phyloP scores from a whole-genome alignment of 192 early-diverging fungal genomes.

The Backusella tuberculispora region DNA sequence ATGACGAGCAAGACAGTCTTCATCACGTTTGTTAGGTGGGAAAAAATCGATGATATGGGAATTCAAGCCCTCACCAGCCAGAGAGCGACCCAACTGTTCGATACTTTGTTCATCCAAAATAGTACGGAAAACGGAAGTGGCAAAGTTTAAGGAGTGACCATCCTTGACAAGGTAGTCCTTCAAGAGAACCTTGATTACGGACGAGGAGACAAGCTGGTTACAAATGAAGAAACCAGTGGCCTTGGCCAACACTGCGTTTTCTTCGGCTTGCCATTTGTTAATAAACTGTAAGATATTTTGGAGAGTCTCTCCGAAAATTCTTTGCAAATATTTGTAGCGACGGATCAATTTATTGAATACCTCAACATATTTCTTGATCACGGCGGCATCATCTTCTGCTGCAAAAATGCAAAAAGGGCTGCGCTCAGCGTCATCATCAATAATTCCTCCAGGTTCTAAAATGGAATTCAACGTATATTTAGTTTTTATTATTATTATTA shows the following conservation, averaged over 20 bases:
- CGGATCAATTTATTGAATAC: constrained; percentile 91
- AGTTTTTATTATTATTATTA: background rate
- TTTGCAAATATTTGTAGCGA: constrained; percentile 93
- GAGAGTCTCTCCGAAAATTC: constrained; percentile 82
- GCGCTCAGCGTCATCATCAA: constrained; percentile 76
- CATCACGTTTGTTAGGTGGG: constrained; percentile 88
- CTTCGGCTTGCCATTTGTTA: constrained; percentile 83
- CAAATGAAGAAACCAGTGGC: constrained; percentile 78
- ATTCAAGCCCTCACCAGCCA: constrained; percentile 76
- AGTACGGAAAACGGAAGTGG: constrained; percentile 81
- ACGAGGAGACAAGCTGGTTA: constrained; percentile 67
- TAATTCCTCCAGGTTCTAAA: constrained; percentile 76
- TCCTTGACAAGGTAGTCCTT: constrained; percentile 97
- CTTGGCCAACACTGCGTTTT: constrained; percentile 79
- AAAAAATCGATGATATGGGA: constrained; percentile 85
- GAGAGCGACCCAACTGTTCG: constrained; percentile 72
- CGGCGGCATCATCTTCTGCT: constrained; percentile 67
- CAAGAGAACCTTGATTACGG: constrained; percentile 75
- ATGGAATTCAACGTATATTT: background rate
- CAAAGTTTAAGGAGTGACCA: constrained; percentile 80
- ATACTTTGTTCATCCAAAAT: constrained; percentile 78
- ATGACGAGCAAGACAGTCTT: constrained; percentile 87
- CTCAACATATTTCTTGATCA: constrained; percentile 77
- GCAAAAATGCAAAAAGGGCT: constrained; percentile 85
- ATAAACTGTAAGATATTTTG: constrained; percentile 86